A percentile compares a stretch with the other conserved stretches of the same genome.
These are phyloP conservation scores for Leishmania martiniquensis DNA, from an alignment of 208 protist species.

Conservation along the genomic window DNA sequence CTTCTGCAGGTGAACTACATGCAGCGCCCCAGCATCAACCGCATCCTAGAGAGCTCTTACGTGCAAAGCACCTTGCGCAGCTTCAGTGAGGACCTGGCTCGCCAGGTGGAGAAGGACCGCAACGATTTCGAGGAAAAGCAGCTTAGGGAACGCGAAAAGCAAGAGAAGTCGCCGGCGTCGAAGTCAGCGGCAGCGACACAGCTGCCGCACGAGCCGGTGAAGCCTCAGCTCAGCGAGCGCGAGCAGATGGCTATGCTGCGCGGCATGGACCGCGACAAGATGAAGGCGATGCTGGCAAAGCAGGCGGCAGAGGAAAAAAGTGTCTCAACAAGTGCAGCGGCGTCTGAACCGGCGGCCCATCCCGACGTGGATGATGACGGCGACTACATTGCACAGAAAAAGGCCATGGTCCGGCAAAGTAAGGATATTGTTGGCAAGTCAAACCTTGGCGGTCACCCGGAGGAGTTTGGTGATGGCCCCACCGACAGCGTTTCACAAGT, in stretches of 20 bases:
- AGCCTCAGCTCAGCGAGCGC: constrained; percentile 68
- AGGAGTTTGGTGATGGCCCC: constrained; percentile 85
- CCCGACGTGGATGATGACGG: constrained; percentile 88
- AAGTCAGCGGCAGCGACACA: constrained; percentile 8
- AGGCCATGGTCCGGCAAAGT: constrained; percentile 74
- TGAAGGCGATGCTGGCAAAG: constrained; percentile 84
- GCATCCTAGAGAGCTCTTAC: constrained; percentile 85
- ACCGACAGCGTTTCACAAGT: constrained; percentile 55
- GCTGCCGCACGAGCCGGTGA: constrained; percentile 24
- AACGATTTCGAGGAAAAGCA: constrained; percentile 75
- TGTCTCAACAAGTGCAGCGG: constrained; percentile 9
- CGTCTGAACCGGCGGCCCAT: constrained; percentile 30
- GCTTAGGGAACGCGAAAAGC: constrained; percentile 21
- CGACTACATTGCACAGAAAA: constrained; percentile 86
- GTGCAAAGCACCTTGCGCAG: constrained; percentile 80
- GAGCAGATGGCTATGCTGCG: constrained; percentile 92
- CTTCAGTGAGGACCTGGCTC: constrained; percentile 85
- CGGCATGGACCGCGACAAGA: constrained; percentile 84
- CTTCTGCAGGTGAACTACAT: constrained; percentile 85
- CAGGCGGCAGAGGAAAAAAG: constrained; percentile 49
- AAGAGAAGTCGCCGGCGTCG: not conserved
- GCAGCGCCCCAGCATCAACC: constrained; percentile 88
- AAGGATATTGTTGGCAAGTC: constrained; percentile 81
- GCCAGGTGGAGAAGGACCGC: constrained; percentile 85
- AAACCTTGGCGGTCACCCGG: constrained; percentile 75